Base-by-base conservation (phyloP, 805 yeast species). In the Sugiyamaella floridensis region DNA sequence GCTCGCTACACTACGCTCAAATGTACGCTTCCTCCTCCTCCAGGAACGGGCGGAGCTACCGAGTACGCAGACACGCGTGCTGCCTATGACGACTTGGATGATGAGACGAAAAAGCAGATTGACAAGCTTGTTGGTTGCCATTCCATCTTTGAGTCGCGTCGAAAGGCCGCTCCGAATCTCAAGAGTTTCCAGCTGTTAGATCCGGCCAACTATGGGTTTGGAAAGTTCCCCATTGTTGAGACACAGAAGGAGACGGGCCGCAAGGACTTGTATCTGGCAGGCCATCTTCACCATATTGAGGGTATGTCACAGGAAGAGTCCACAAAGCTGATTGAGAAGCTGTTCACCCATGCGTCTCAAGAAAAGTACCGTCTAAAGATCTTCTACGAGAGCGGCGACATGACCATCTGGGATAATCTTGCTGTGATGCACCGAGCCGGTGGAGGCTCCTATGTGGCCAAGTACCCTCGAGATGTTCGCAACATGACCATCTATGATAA, bases 41-140 rank as follows among this genome's bases (percentile, higher is more conserved):
- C 47, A 12, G 52, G 52, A 8, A 49, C 52, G 12, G 52, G 52
- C 7, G 52, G 52, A 2, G 52, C 52, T 20, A 49, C 52, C 12
- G 52, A 49, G 40, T 49, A 43, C 28, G 52, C 52, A 19, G 52
- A 49, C 37, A 26, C 44, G n/a, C 37, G 52, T 42, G 44, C 52
- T 43, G 52, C 52, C 41, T 49, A 49, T 37, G 52, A 49, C 22
- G 52, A 49, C 40, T 37, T 49, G 14, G 52, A 49, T 28, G 52
- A 49, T 3, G 52, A 43, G 20, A 49, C 52, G 29, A 49, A 49
- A 40, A 16, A 49, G 48, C 22, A 34, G 20, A 32, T 49, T 43
- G 46, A 43, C 28, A 47, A 44, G 14, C 32, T 43, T 9, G 44
- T 49, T 18, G 52, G 52, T 4, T 49, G 48, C 5, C 52, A 49